A percentile compares a stretch with the other conserved stretches of the same genome.
Conservation (phyloP, 1,139 yeast species). For the Geotrichum restrictum region DNA sequence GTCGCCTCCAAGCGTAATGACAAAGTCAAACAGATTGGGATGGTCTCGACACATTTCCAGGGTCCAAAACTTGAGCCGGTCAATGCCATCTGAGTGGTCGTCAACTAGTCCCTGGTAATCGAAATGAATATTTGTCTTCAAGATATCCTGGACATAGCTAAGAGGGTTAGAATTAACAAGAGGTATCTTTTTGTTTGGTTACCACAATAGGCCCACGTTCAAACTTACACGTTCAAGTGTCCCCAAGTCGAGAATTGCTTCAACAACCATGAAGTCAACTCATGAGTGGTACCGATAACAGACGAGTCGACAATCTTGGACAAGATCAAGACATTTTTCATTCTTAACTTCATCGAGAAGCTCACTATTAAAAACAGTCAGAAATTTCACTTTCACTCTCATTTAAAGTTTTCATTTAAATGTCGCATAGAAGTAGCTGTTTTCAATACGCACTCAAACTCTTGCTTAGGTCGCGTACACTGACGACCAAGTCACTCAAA, state of each 20-base stretch:
- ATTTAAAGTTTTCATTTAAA: too few species aligned
- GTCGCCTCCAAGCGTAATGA: slow-evolving; percentile 70
- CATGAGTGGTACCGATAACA: slow-evolving; percentile 53
- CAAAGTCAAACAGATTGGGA: slow-evolving; percentile 54
- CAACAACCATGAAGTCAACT: slow-evolving; percentile 57
- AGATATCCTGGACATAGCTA: slow-evolving; percentile 50
- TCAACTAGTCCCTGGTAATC: slow-evolving; percentile 41
- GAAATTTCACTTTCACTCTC: background rate
- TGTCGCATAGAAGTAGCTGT: too few species aligned
- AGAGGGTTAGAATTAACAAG: background rate
- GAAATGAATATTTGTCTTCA: slow-evolving; percentile 47
- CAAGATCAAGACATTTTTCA: slow-evolving; percentile 58
- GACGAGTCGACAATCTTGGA: slow-evolving; percentile 65
- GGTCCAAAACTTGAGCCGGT: slow-evolving; percentile 56
- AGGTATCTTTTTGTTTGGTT: too few species aligned
- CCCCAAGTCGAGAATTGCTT: slow-evolving; percentile 41
- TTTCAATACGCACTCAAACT: slow-evolving; percentile 35
- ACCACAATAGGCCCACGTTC: background rate
- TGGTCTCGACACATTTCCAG: slow-evolving; percentile 48
- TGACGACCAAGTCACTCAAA: slow-evolving; percentile 42
- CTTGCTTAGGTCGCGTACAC: slow-evolving; percentile 42
- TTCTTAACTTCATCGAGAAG: slow-evolving; percentile 54
- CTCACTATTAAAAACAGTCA: slow-evolving; percentile 25
- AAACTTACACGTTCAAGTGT: slow-evolving; percentile 35
- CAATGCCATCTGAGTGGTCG: slow-evolving; percentile 39